Percentiles rank a stretch among this genome's conserved stretches.
phyloP scores from a whole-genome alignment of 257 asterid genomes.

The Primulina tabacum region DNA sequence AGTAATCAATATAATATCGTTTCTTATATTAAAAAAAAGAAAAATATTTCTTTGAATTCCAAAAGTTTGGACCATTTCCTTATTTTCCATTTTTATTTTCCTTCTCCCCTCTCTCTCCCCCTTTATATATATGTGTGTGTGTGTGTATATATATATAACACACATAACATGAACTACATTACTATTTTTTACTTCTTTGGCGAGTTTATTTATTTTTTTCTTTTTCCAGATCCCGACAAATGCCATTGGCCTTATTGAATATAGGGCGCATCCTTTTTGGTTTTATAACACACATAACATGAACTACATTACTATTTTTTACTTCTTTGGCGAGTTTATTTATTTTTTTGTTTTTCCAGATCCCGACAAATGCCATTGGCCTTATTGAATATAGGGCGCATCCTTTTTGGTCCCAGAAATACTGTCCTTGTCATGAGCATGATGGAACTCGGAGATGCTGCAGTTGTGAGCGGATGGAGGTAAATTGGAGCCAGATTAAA shows the following conservation, averaged over 20 bases:
- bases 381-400: conserved; percentile 92
- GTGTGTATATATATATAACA: no score
- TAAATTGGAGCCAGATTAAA: conserved; percentile 18
- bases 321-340: conserved; percentile 22
- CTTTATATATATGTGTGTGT: no score
- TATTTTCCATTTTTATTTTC: no score
- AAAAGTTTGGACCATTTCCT: no score
- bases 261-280: conserved; percentile 96
- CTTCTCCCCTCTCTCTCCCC: no score
- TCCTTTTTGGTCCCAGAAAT: conserved; percentile 98
- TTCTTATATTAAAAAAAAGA: no score
- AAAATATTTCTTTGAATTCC: no score
- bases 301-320: background rate
- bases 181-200: conserved; percentile 15
- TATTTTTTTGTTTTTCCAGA: conserved; percentile 37
- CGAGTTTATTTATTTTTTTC: conserved; percentile 6
- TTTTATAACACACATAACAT: background rate
- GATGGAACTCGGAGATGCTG: conserved; percentile 97
- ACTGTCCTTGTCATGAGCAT: conserved; percentile 90
- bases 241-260: conserved; percentile 89
- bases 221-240: conserved; percentile 77
- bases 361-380: conserved; percentile 87
- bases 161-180: background rate
- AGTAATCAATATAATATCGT: no score
- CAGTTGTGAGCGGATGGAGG: conserved; percentile 99